phyloP scores from a whole-genome alignment of 345 rosid genomes.

The Turnera subulata region DNA sequence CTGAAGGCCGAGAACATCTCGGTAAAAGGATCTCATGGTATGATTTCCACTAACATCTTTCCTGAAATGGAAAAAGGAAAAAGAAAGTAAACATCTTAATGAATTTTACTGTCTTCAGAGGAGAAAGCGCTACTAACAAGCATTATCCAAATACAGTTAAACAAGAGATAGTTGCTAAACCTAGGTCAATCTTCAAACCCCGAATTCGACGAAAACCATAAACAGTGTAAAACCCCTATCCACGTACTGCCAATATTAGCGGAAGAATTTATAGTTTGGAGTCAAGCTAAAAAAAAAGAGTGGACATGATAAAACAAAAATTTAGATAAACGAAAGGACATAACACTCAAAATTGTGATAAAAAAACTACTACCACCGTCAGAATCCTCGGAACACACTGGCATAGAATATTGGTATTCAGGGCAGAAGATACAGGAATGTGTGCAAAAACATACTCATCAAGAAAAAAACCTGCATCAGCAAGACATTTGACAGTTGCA shows the following conservation, averaged over 20 bases:
- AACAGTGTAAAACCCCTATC: no score
- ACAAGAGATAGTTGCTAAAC: not conserved
- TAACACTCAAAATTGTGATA: no score
- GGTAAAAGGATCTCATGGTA: slow-evolving; percentile 66
- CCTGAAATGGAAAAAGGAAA: slow-evolving; percentile 45
- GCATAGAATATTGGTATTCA: not conserved
- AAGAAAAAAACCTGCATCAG: slow-evolving; percentile 89
- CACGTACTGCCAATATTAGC: no score
- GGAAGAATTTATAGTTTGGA: not conserved
- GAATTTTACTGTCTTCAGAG: no score
- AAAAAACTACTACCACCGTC: not conserved
- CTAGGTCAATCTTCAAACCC: not conserved
- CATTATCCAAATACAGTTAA: not conserved
- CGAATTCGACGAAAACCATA: no score
- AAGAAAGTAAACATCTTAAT: not conserved
- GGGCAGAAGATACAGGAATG: slow-evolving; percentile 1
- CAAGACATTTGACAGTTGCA: slow-evolving; percentile 78
- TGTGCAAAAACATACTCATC: slow-evolving; percentile 60
- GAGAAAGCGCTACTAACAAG: no score
- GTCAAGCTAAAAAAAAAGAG: not conserved
- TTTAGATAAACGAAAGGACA: not conserved
- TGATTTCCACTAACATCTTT: slow-evolving; percentile 54
- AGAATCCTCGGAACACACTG: no score
- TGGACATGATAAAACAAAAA: not conserved
- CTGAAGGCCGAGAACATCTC: slow-evolving; percentile 62